phyloP scores from a whole-genome alignment of 768 basidiomycete genomes.

The Mycena pura region DNA sequence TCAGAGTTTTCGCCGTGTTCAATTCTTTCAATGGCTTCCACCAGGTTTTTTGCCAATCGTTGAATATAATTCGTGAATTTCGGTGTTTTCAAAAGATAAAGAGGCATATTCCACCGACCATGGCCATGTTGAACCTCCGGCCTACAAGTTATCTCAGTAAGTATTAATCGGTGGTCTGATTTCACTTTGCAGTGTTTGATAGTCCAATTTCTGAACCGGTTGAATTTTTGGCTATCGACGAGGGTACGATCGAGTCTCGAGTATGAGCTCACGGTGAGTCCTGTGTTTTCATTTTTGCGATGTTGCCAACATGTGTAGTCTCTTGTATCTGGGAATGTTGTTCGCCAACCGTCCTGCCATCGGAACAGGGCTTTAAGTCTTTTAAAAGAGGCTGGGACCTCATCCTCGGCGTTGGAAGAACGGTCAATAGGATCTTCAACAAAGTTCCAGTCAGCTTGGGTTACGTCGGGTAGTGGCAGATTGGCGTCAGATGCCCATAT shows the following conservation, averaged over 20 bases:
- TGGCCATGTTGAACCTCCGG: neutral
- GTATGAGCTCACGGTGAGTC: neutral
- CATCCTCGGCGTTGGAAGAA: no score
- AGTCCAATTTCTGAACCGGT: neutral
- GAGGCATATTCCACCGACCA: neutral
- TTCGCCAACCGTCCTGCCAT: no score
- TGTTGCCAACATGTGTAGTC: neutral
- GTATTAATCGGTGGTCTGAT: neutral
- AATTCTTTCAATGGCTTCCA: neutral
- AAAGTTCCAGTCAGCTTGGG: no score
- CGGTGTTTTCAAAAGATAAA: neutral
- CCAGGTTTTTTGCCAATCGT: neutral
- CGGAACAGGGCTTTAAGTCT: no score
- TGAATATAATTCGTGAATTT: neutral
- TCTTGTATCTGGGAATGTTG: conserved; percentile 2
- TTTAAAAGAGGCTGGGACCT: no score
- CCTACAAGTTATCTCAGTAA: neutral
- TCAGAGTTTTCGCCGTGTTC: neutral
- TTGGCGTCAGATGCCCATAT: no score
- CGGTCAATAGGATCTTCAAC: no score
- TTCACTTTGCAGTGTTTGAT: neutral
- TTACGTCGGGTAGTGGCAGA: no score
- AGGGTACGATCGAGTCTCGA: neutral
- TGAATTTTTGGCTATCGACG: neutral
- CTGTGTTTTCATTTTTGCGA: neutral